phyloP scores from a whole-genome alignment of 106 monocot species.

The Platanthera zijinensis region DNA sequence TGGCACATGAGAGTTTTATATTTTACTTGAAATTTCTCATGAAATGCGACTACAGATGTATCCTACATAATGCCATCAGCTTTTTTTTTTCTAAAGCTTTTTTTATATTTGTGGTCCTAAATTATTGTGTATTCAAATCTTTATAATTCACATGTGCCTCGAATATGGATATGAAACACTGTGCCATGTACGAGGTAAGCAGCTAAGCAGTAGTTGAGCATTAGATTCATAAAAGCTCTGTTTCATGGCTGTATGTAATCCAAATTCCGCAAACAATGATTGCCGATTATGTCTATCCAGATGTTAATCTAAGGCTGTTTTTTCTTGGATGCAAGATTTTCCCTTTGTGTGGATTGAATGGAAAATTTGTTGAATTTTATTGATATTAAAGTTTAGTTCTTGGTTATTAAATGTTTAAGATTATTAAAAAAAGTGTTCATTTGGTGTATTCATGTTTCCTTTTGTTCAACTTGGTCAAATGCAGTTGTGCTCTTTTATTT shows the following conservation, averaged over 20 bases:
- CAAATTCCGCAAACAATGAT: too few relatives aligned
- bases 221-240: background rate
- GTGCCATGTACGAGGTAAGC: background rate
- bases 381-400: too few relatives aligned
- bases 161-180: background rate
- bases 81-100: background rate
- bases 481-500: too few relatives aligned
- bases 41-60: background rate
- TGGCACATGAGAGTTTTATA: background rate
- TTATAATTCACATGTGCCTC: background rate
- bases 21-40: background rate
- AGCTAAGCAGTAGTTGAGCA: background rate
- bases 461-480: too few relatives aligned
- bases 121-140: background rate
- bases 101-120: background rate
- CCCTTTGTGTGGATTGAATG: background rate
- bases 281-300: too few relatives aligned
- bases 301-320: background rate
- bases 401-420: too few relatives aligned
- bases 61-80: background rate
- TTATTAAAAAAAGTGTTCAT: too few relatives aligned
- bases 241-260: background rate
- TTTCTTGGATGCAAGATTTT: background rate
- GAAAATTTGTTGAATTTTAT: too few relatives aligned
- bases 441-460: too few relatives aligned